Evolutionary conservation across 176 grass and related monocot species (phyloP).

Genomic region (Carex scoparia): DNA sequence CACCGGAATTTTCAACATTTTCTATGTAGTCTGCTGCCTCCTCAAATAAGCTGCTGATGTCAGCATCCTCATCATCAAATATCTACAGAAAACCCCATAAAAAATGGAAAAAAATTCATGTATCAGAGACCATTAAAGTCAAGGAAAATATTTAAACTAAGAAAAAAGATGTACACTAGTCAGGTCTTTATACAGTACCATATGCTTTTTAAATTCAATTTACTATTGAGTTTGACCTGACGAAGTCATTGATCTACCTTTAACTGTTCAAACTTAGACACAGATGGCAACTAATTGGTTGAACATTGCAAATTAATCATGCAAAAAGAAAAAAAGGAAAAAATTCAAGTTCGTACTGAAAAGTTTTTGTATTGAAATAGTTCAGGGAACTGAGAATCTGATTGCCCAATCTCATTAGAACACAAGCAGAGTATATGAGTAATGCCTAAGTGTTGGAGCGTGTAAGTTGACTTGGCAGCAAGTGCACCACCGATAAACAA

Average conservation of each 20-base stretch:
- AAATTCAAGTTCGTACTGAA: constrained; percentile 54
- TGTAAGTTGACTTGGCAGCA: constrained; percentile 84
- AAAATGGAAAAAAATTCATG: background rate
- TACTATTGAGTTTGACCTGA: background rate
- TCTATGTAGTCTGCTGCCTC: constrained; percentile 73
- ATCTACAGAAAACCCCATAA: constrained; percentile 40
- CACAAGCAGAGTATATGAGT: constrained; percentile 95
- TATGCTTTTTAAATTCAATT: background rate
- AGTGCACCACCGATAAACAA: constrained; percentile 89
- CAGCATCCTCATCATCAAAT: constrained; percentile 86
- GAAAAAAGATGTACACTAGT: background rate
- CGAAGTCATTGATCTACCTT: background rate
- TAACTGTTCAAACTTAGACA: background rate
- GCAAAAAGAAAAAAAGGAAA: constrained; percentile 24
- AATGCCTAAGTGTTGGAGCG: constrained; percentile 84
- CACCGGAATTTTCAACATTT: constrained; percentile 38
- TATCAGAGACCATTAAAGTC: background rate
- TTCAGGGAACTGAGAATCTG: constrained; percentile 89
- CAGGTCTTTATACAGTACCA: too few species aligned
- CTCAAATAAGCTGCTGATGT: constrained; percentile 81
- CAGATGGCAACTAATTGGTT: background rate
- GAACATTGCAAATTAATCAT: background rate
- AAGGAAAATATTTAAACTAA: background rate
- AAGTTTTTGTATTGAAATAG: constrained; percentile 97
- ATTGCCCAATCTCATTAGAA: constrained; percentile 98